These are phyloP conservation scores for Aspergillus saccharolyticus DNA, from an alignment of 495 filamentous ascomycete genomes.

Conservation along the genomic window DNA sequence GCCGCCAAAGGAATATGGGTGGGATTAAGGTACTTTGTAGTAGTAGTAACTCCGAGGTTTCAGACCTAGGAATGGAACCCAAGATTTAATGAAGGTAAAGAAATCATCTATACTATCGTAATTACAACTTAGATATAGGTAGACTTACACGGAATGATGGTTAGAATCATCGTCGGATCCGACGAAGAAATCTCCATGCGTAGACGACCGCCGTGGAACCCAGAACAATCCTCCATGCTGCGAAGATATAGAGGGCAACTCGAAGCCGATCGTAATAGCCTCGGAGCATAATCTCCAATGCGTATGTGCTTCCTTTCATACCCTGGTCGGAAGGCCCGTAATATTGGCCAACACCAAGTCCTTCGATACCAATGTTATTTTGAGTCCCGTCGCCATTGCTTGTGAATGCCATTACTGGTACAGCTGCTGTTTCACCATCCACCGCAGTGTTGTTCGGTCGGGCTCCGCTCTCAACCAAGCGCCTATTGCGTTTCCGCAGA, in stretches of 20 bases:
- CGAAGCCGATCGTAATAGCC: constrained; percentile 65
- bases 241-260: constrained; percentile 51
- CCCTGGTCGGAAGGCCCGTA: constrained; percentile 31
- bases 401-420: constrained; percentile 27
- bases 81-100: too few relatives aligned
- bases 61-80: too few relatives aligned
- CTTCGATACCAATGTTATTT: constrained; percentile 42
- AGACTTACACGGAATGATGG: background rate
- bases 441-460: constrained; percentile 38
- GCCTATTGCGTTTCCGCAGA: constrained; percentile 53
- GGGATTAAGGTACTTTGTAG: too few relatives aligned
- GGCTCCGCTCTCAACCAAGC: constrained; percentile 33
- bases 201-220: constrained; percentile 31
- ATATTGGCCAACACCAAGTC: constrained; percentile 43
- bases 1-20: background rate
- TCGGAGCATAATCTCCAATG: constrained; percentile 58
- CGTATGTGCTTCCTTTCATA: constrained; percentile 32
- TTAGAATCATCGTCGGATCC: background rate
- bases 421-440: constrained; percentile 40
- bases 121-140: background rate
- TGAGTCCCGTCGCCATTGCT: constrained; percentile 21
- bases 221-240: constrained; percentile 34
- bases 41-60: too few relatives aligned
- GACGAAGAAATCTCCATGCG: constrained; percentile 30
- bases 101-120: background rate